Evolutionary conservation across 2,329 filamentous ascomycete species (phyloP).

Genomic region (Cladosporium sp.): DNA sequence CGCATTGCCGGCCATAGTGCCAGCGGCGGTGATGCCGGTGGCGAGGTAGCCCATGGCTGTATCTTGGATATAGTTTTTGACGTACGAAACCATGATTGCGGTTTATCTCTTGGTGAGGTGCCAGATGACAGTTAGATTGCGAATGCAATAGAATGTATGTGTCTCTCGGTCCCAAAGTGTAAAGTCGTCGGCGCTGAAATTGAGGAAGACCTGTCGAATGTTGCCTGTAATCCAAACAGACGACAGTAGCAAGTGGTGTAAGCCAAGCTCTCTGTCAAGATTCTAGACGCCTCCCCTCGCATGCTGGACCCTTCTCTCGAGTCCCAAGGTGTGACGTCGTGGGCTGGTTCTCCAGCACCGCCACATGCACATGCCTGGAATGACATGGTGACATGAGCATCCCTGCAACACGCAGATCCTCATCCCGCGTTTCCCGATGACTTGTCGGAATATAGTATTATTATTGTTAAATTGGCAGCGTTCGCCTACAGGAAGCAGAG

Average conservation of each 20-base stretch:
- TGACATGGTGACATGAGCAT: not conserved
- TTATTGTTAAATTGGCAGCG: too few relatives aligned
- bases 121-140: not conserved
- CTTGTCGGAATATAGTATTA: not conserved
- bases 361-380: conserved; percentile 6
- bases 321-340: not conserved
- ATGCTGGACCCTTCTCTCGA: conserved; percentile 1
- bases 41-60: conserved; percentile 29
- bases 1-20: conserved; percentile 35
- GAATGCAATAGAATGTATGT: not conserved
- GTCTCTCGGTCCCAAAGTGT: not conserved
- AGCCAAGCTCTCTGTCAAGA: not conserved
- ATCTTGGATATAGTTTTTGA: conserved; percentile 28
- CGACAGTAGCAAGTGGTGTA: not conserved
- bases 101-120: not conserved
- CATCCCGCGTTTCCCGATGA: conserved; percentile 3
- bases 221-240: not conserved
- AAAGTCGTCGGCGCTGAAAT: not conserved
- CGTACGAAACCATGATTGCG: conserved; percentile 12
- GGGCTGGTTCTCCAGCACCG: not conserved
- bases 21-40: conserved; percentile 33
- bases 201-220: too few relatives aligned
- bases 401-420: conserved; percentile 2
- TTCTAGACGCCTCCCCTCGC: conserved; percentile 8
- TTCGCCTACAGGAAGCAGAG: too few relatives aligned